A percentile compares a stretch with the other conserved stretches of the same genome.
Conservation (phyloP, 1,139 yeast species). For the Debaryomyces coudertii region DNA sequence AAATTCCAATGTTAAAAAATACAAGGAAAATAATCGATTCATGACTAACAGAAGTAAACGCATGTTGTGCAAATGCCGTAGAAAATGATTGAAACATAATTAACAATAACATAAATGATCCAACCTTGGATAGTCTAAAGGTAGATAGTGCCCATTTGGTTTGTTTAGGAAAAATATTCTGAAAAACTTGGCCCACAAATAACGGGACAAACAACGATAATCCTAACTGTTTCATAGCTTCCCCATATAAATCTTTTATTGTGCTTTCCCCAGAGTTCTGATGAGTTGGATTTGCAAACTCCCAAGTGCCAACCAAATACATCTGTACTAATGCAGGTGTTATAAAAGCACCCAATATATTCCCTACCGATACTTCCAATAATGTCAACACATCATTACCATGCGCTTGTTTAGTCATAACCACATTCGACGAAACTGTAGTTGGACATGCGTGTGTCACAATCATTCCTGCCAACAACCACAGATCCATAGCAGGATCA, state of each 20-base stretch:
- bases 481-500: conserved; percentile 60
- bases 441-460: conserved; percentile 89
- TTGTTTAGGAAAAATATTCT: conserved; percentile 66
- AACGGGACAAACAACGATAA: conserved; percentile 81
- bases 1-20: conserved; percentile 79
- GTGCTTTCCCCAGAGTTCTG: conserved; percentile 45
- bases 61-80: conserved; percentile 81
- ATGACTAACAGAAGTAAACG: conserved; percentile 72
- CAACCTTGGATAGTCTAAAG: conserved; percentile 68
- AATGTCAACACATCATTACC: conserved; percentile 80
- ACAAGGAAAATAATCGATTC: conserved; percentile 73
- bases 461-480: conserved; percentile 78
- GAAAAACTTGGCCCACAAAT: conserved; percentile 84
- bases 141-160: conserved; percentile 62
- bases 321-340: conserved; percentile 84
- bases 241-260: conserved; percentile 61
- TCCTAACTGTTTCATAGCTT: conserved; percentile 87
- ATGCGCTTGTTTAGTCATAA: conserved; percentile 83
- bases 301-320: conserved; percentile 64
- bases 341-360: conserved; percentile 79
- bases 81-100: conserved; percentile 87
- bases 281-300: conserved; percentile 79
- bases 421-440: conserved; percentile 86
- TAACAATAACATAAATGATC: conserved; percentile 74
- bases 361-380: conserved; percentile 85